Evolutionary conservation across 768 basidiomycete genomes (phyloP), one percentile per base, ranked within the genome.

Genomic region (Pulveroboletus ravenelii): DNA sequence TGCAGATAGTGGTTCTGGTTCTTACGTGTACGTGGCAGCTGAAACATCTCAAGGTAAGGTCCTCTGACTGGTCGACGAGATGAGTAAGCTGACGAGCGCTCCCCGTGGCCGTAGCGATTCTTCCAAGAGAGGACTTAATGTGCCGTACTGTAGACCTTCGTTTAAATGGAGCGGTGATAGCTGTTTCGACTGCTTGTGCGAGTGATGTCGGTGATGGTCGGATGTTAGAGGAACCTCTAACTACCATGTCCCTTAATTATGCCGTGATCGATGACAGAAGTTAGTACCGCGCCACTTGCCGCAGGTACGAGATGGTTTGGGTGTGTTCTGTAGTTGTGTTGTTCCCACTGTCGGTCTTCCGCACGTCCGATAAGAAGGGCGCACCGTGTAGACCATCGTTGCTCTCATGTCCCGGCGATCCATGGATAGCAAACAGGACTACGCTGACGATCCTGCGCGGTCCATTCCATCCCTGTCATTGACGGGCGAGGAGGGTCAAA

Each of bases 21-120:
- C 80, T 73, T 15, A 95, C 94, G 2, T 97, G 91, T 61, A 75
- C 80, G 29, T 97, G 95, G 94, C 96, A 98, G 69, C 73, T 96
- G 64, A 77, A 89, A 62, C 90, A 97, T 78, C 74, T 99, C 51
- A 89, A 84, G 75, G 90, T 92, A 60, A 63, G 81, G 70, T 31
- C 14, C n/a, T 7, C 25, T 46, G 38, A 4, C 15, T 32, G 43
- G 55, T 37, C 41, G 47, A 46, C 25, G 29, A 3, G 40, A 30
- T 0, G 23, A 10, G 18, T 20, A 27, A 27, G n/a, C 45, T 52
- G 45, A 61, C 49, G 43, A 13, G 38, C 3, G 31, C 3, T 41
- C 7, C 25, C 32, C 18, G 45, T 47, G 41, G 47, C 37, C 45
- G 3, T 55, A 92, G 89, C 78, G 78, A 54, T 92, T 92, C 76